Evolutionary conservation across 2,329 filamentous ascomycete genomes (phyloP), one percentile per base, ranked within the genome.

Genomic region (Sordariomycetes sp.): DNA sequence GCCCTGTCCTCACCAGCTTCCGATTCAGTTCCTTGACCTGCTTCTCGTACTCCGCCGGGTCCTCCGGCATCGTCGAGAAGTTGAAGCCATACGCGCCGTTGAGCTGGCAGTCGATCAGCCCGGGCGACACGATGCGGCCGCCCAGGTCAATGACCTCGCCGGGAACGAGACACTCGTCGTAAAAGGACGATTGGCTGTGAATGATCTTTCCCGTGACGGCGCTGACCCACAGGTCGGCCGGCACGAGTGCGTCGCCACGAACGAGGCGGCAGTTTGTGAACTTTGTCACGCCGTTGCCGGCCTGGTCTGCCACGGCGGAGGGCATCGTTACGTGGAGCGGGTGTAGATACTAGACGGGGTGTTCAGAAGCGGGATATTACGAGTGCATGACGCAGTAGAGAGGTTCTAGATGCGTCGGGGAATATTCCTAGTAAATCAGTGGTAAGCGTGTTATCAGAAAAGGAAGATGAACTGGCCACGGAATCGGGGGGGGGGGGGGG

Each of bases 81-180:
- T 96, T 92, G 75, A 96, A 95, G 58, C 90, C 90, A 65, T 90
- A 92, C 10, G 88, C 90, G 53, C 91, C 91, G 65, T 96, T 96
- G 63, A 96, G 83, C 70, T 96, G 91, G 56, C 87, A 86, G 62
- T 96, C 91, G 64, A 96, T 94, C 66, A 96, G 79, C 28, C 91
- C 91, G 0, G 91, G 90, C 0, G 87, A 83, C 22, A 96, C 69
- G 62, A 96, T 92, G 64, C 89, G 89, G 59, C 90, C 89, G 55
- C 84, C 81, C 1, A 96, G 82, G 65, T 96, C 84, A 63, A 96
- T 77, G 57, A 85, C 84, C 63, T 84, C 72, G 66, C 92, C 88
- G 1, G 91, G 89, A 2, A 85, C 74, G 57, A 79, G 74, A 52
- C 83, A 76, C 56, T 87, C 78, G 63, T 84, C 83, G 67, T 88